Conservation (phyloP, 1,284 basidiomycete species). For the Cystobasidium pallidum region DNA sequence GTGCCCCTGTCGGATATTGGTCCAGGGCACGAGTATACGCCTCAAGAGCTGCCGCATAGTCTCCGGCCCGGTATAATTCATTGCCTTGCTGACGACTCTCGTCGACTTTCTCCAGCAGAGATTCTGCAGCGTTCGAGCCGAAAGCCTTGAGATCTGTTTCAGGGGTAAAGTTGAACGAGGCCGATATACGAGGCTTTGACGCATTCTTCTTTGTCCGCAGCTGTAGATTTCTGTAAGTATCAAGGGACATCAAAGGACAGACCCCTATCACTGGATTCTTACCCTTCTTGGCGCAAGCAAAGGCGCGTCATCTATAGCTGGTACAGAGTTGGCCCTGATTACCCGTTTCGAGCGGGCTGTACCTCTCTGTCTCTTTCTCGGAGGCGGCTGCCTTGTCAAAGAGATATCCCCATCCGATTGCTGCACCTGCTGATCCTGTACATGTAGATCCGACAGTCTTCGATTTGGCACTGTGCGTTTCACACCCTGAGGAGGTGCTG, state of each 20-base stretch:
- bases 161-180: constrained; percentile 36
- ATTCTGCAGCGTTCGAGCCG: background rate
- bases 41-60: constrained; percentile 4
- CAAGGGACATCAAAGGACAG: too few species aligned
- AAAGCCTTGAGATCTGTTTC: background rate
- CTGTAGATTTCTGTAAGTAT: too few species aligned
- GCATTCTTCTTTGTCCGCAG: background rate
- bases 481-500: constrained; percentile 21
- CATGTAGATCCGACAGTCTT: background rate
- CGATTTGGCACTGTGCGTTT: constrained; percentile 16
- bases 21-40: constrained; percentile 22
- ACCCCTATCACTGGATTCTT: too few species aligned
- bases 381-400: background rate
- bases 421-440: background rate
- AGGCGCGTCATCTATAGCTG: constrained; percentile 1
- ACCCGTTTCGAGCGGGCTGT: background rate
- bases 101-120: constrained; percentile 3
- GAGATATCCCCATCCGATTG: constrained; percentile 4
- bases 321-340: background rate
- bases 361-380: constrained; percentile 17
- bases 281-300: background rate
- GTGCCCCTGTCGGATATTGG: constrained; percentile 11
- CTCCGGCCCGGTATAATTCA: background rate
- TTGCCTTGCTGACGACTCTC: constrained; percentile 12
- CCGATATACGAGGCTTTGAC: constrained; percentile 13